Conservation (phyloP, 2,329 filamentous ascomycete species). For the Trichoderma sp. region DNA sequence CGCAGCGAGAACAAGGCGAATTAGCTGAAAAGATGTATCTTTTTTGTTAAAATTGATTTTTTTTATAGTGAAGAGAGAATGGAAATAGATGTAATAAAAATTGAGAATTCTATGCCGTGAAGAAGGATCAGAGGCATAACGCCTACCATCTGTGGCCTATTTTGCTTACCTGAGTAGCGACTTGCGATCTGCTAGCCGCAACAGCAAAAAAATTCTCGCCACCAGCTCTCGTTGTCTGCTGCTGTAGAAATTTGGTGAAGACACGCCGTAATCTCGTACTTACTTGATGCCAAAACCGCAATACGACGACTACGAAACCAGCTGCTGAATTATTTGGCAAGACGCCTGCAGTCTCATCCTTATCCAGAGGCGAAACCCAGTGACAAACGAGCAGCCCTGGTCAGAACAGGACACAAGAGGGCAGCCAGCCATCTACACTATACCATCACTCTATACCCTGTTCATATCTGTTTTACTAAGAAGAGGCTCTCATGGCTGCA, state of each 20-base stretch:
- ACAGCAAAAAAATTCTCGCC: conserved; percentile 22
- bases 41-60: neutral
- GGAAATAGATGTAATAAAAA: neutral
- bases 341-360: neutral
- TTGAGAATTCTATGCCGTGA: too few relatives aligned
- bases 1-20: neutral
- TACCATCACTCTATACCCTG: neutral
- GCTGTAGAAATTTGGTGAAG: neutral
- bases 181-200: neutral
- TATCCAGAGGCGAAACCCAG: neutral
- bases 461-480: neutral
- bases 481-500: conserved; percentile 21
- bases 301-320: neutral
- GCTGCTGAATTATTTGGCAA: neutral
- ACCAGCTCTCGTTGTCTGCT: neutral
- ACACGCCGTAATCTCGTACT: neutral
- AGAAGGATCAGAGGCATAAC: neutral
- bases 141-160: neutral
- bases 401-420: neutral
- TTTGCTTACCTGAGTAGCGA: conserved; percentile 9
- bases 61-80: neutral
- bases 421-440: neutral
- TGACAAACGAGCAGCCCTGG: neutral
- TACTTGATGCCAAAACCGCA: neutral
- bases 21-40: neutral